Base-by-base conservation (phyloP, 2,329 filamentous ascomycete species). In the Ceratocystiopsis sp. region DNA sequence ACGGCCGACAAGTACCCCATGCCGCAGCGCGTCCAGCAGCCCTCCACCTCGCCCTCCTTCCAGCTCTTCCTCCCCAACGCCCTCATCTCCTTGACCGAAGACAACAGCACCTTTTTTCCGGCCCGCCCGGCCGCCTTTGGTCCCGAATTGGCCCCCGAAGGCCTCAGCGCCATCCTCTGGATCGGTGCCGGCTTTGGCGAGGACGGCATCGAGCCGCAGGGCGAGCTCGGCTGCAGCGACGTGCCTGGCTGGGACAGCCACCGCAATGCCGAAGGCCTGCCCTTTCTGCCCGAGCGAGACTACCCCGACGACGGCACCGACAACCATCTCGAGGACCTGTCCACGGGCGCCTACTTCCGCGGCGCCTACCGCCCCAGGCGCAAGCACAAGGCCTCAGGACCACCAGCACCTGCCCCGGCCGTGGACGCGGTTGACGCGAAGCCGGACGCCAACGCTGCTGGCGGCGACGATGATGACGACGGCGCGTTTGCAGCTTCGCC, bases 91-190 rank as follows among this genome's bases (percentile, higher is more conserved):
- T 72, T 98, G 48, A 94, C 87, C 55, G 86, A 96, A 61, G 91
- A 98, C 62, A 98, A 98, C 61, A 94, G 85, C 52, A 98, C 91
- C 13, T 93, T 93, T 52, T 98, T 98, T 63, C 71, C 93, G 44
- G 87, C 91, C 37, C 73, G 91, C 40, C 91, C 91, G 46, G 91
- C 91, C 42, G 87, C 85, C 35, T 98, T 96, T 62, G 91, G 91
- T 0, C 85, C 91, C 5, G 64, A 73, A 35, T 65, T 98, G 35
- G 83, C 83, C 0, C 60, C 67, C 13, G 75, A 73, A 45, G 89
- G 91, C 21, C 63, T 96, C 49, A 93, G 84, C 55, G 87, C 86
- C 15, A 82, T 87, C 57, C 66, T 98, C 42, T 96, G 89, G 89
- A 82, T 94, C 44, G 89, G 89, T 5, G 89, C 80, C 54, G 86